Percentiles rank a stretch among this genome's conserved stretches.
Evolutionary conservation across 345 rosid species (phyloP).

Genomic region (Psidium guajava): DNA sequence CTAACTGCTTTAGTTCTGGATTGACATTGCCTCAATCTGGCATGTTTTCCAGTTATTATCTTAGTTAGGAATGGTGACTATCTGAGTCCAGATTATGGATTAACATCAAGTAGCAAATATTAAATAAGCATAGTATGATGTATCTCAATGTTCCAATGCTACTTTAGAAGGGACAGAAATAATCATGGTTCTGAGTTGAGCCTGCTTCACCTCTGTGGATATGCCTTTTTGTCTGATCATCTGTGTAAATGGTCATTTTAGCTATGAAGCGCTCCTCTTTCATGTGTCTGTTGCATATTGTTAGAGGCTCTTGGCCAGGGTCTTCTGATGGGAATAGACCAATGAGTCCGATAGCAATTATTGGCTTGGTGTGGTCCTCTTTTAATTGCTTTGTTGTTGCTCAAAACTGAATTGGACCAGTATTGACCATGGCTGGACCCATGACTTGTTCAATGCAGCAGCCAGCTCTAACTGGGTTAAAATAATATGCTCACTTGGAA

Average conservation of each 20-base stretch:
- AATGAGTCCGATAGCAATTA: neutral
- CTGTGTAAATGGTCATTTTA: neutral
- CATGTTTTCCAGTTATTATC: neutral
- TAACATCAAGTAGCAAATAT: neutral
- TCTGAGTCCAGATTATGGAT: neutral
- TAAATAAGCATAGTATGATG: neutral
- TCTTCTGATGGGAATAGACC: neutral
- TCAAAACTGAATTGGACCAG: neutral
- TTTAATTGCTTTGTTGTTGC: neutral
- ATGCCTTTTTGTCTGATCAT: neutral
- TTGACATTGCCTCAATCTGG: neutral
- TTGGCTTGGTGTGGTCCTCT: neutral
- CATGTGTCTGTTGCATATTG: neutral
- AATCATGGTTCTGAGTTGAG: neutral
- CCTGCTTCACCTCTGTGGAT: neutral
- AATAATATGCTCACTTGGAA: neutral
- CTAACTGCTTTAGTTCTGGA: neutral
- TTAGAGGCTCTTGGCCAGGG: neutral
- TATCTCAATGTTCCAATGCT: neutral
- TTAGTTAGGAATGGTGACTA: neutral
- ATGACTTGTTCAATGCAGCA: neutral
- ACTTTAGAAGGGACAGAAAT: neutral
- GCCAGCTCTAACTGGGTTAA: neutral
- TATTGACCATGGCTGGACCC: neutral
- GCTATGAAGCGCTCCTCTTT: neutral